Conservation (phyloP, 139 green algal species). For the Chlamydomonas applanata region DNA sequence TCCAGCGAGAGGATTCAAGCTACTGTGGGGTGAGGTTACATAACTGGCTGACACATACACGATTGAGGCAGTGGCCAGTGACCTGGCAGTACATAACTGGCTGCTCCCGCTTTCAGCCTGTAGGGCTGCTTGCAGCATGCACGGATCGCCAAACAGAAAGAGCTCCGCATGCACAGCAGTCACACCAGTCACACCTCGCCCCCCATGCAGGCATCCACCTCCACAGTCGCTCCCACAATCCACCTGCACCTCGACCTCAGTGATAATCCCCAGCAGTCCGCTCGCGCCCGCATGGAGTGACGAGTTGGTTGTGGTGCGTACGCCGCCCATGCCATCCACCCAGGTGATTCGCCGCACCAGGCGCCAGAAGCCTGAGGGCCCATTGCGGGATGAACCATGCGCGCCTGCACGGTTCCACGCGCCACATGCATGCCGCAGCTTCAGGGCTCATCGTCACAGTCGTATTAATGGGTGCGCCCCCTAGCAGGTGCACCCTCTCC, state of each 20-base stretch:
- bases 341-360: not conserved
- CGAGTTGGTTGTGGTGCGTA: not conserved
- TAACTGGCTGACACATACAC: no score
- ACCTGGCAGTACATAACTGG: no score
- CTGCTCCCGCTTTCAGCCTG: no score
- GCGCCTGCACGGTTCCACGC: not conserved
- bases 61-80: no score
- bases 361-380: not conserved
- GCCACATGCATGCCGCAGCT: not conserved
- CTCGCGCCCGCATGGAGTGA: not conserved
- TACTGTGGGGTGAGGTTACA: no score
- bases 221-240: no score
- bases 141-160: not conserved
- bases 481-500: no score
- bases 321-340: not conserved
- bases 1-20: no score
- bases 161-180: not conserved
- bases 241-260: conserved; percentile 9
- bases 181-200: not conserved
- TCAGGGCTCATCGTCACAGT: not conserved
- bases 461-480: not conserved
- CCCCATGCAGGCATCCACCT: no score
- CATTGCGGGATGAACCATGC: conserved; percentile 8
- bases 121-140: not conserved
- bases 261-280: conserved; percentile 12